Base-by-base conservation (phyloP, 306 rosid genomes). In the Ochetophila trinervis region DNA sequence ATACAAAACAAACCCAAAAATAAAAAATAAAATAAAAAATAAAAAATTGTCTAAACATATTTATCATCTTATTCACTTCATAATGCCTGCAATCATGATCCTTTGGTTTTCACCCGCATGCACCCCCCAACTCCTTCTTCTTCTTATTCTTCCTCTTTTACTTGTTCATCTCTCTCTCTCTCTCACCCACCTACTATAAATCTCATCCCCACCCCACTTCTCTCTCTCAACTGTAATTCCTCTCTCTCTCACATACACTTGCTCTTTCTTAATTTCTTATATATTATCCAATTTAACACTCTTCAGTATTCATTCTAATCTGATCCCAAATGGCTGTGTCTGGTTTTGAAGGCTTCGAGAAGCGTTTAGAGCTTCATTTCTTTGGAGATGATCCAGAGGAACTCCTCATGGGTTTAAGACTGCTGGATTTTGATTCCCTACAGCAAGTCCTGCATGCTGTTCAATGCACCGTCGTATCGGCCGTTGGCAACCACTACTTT, bases 41-140 rank as follows among this genome's bases (percentile, higher is more conserved):
- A 10, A 49, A 10, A 49, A 52, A 36, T 19, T 49, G 32, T 55
- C 40, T 45, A 62, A 56, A 40, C 63, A 64, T 58, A 10, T 27
- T 49, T 53, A 62, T 71, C 74, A 63, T 79, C 78, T 81, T 79
- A 76, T 84, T 87, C 92, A 82, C 90, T 89, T 89, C 89, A 87
- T 90, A 80, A 89, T 93, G 96, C 86, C 82, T 84, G 81, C 87
- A 86, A 93, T 93, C 69, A 93, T 93, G 85, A 87, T 79, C 80
- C 91, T 89, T 86, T 97, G 96, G 86, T 89, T 92, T 84, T 86
- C 84, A 86, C 88, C 91, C 91, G 94, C 97, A 86, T 93, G 97
- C 97, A 85, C 87, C 65, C 59, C 71, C 65, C 76, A 66, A 65
- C 77, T 52, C 68, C 62, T 69, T 40, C 51, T 48, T 68, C 35